phyloP scores from a whole-genome alignment of 2,329 filamentous ascomycete species.

The Colletotrichum sp. region DNA sequence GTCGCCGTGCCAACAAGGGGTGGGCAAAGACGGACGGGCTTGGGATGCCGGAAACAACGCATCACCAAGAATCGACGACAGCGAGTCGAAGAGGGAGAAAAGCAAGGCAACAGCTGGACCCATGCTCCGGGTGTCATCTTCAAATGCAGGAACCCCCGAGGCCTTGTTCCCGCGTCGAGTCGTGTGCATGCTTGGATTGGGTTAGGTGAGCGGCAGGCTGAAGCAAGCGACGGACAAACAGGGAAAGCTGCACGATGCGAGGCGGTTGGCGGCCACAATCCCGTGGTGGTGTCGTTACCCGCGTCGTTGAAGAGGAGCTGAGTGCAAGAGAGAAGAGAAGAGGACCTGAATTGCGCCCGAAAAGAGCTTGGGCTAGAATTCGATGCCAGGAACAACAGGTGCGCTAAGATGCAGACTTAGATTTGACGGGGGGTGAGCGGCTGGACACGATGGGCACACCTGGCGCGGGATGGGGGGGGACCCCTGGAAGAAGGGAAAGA shows the following conservation, averaged over 20 bases:
- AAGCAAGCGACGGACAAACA: neutral
- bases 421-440: neutral
- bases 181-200: conserved; percentile 7
- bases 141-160: conserved; percentile 17
- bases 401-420: neutral
- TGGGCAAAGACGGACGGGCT: neutral
- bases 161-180: neutral
- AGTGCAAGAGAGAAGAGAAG: neutral
- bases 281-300: neutral
- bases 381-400: neutral
- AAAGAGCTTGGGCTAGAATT: neutral
- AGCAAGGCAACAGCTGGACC: conserved; percentile 9
- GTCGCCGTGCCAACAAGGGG: conserved; percentile 16
- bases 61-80: conserved; percentile 14
- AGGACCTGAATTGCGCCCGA: neutral
- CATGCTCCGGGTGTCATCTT: conserved; percentile 11
- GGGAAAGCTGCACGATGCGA: neutral
- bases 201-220: conserved; percentile 1
- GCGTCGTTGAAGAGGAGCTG: neutral
- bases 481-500: conserved; percentile 15
- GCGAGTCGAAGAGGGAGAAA: neutral
- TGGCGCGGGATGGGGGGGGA: neutral
- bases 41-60: conserved; percentile 9
- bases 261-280: neutral
- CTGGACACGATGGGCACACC: neutral